Base-by-base conservation (phyloP, 2,329 filamentous ascomycete species). In the Paecilomyces niveus region DNA sequence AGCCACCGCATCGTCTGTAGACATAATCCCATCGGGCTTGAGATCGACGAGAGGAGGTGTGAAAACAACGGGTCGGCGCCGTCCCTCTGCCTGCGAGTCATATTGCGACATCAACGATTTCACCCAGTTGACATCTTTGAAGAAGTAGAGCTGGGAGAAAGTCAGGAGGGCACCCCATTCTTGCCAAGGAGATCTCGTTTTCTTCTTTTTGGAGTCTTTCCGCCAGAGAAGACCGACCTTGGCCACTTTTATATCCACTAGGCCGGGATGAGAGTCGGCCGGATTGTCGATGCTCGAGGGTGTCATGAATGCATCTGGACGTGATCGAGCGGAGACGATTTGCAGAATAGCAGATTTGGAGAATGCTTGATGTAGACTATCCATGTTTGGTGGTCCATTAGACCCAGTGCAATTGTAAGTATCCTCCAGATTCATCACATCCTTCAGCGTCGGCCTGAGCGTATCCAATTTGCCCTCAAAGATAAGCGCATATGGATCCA, bases 131-230 rank as follows among this genome's bases (percentile, higher is more conserved):
- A 91, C 89, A 70, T 97, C 97, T 59, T 90, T 88, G 78, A 97
- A 99, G 73, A 99, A 91, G 73, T 97, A 99, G 7, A 99, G 83
- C 69, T 97, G 93, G 5, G 94, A 95, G n/a, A 93, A 91, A 0
- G 94, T 99, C 31, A 99, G 82, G 59, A 99, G 89, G 24, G 92
- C 94, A 56, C 94, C 94, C 94, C 94, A 99, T 81, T 99, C 94
- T 70, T 97, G 93, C 94, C 94, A 99, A 1, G 94, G 93, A 10
- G 93, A 97, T 51, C 93, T 85, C 0, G 92, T 89, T 74, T 95
- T 96, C 76, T 94, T 93, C 76, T 93, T 96, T 77, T 96, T 97
- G 1, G 83, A 78, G 63, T 96, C 92, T 71, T 99, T 99, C 52
- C 94, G 86, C 94, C 94, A 99, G 32, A 99, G 73, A 1, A 96